Base-by-base conservation (phyloP, 108 stramenopile species). In the Cyclotella distinguenda region DNA sequence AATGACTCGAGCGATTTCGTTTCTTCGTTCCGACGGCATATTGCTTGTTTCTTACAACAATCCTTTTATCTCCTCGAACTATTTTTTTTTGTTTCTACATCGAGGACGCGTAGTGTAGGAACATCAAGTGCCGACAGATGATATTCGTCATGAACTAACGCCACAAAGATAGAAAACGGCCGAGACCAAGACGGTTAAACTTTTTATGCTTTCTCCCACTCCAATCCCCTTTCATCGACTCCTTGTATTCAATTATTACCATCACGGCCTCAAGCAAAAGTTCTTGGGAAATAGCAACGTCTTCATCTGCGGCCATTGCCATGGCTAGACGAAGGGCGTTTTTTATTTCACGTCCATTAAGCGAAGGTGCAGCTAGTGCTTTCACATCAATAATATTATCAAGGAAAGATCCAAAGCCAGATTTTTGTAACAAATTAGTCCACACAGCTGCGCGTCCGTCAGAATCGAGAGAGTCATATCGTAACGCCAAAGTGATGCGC, bases 281-380 rank as follows among this genome's bases (percentile, higher is more conserved):
- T 9, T 81, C 47, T 32, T 85, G 82, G 3, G 80, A 46, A 16
- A 85, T 51, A 22, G 19, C n/a, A 19, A 34, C 64, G 10, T 49
- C 60, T 16, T 88, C 77, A 40, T 88, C 82, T 0, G 77, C 55
- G n/a, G 88, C 86, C 26, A 90, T 51, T 6, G 88, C 86, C 60
- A 83, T 68, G 7, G 85, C 83, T 27, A 89, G 33, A 53, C 82
- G 85, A 38, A 89, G 51, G 0, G 82, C 78, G 62, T 86, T 89
- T 57, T 89, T 89, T 59, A 89, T 86, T 57, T 89, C 82, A 33
- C 88, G 79, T 6, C 88, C 88, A 59, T 86, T 89, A 25, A 86
- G 61, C 27, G 23, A n/a, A 3, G 35, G 25, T 39, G 68, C 56
- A 27, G 88, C 78, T 50, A 89, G 66, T n/a, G 71, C 56, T 10